Percentiles rank a stretch among this genome's conserved stretches.
phyloP scores from a whole-genome alignment of 2,329 filamentous ascomycete genomes.

The Mycogone perniciosa region DNA sequence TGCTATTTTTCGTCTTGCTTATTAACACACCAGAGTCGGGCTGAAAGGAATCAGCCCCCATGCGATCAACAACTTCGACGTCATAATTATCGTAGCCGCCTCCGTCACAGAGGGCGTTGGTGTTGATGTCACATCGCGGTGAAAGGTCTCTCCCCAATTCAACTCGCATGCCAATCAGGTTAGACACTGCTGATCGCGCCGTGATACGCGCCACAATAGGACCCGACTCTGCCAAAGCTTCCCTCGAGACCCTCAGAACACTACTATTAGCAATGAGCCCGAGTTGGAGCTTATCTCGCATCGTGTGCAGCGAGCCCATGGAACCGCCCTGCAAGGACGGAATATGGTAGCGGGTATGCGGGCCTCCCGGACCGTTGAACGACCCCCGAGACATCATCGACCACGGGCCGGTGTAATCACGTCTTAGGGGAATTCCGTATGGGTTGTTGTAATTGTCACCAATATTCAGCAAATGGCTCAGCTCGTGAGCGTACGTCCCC shows the following conservation, averaged over 20 bases:
- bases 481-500: constrained; percentile 47
- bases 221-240: constrained; percentile 36
- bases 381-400: constrained; percentile 47
- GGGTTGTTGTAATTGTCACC: constrained; percentile 53
- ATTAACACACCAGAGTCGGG: constrained; percentile 48
- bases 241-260: constrained; percentile 39
- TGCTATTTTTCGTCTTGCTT: constrained; percentile 43
- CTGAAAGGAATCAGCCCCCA: constrained; percentile 47
- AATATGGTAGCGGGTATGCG: constrained; percentile 47
- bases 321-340: constrained; percentile 42
- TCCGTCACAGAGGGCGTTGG: constrained; percentile 44
- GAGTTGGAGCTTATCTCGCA: constrained; percentile 48
- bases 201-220: constrained; percentile 40
- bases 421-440: constrained; percentile 37
- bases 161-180: constrained; percentile 43
- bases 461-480: constrained; percentile 45
- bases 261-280: constrained; percentile 37
- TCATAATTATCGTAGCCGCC: constrained; percentile 46
- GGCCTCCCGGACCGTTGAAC: constrained; percentile 48
- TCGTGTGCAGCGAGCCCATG: constrained; percentile 46
- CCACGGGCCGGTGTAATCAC: constrained; percentile 45
- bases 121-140: constrained; percentile 35
- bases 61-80: constrained; percentile 46
- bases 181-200: constrained; percentile 38
- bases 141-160: constrained; percentile 39